Base-by-base conservation (phyloP, 805 yeast species). In the Maudiozyma pseudohumilis region DNA sequence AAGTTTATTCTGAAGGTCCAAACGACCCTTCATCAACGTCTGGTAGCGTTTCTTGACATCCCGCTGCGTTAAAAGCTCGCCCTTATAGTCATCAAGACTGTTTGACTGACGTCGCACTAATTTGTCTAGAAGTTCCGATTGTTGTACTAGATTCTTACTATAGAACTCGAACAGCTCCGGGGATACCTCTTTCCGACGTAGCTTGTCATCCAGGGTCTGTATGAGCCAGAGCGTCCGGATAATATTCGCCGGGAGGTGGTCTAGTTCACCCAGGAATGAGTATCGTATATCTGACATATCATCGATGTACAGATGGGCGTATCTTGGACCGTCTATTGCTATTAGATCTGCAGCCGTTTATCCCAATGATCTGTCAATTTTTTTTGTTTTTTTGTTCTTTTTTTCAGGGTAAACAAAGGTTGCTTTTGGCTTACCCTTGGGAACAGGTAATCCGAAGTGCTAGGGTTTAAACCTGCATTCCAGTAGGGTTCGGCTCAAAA, bases 221-320 rank as follows among this genome's bases (percentile, higher is more conserved):
- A 65, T 48, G 11, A 61, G 45, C 69, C 71, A 65, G 13, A 65
- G 44, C 26, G 65, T 56, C 17, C 71, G 50, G 10, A 65, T 59
- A n/a, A 66, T 45, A 32, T 66, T 70, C 18, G 68, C 59, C 0
- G 70, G 70, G 12, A 66, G 52, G 42, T 66, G 70, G 40, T 67
- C 72, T 36, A 65, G 52, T 0, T 61, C 48, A 20, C 60, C 54
- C 3, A 65, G 54, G 40, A 64, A 64, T 12, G 60, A 51, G 29
- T 63, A 58, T 31, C 70, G 50, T n/a, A 62, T 60, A 36, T 65
- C 70, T 13, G 34, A 20, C 34, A 31, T 31, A n/a, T n/a, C n/a
- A n/a, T n/a, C n/a, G n/a, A n/a, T n/a, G n/a, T n/a, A n/a, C n/a
- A n/a, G n/a, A n/a, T n/a, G n/a, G n/a, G n/a, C n/a, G n/a, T n/a